Evolutionary conservation across 306 rosid genomes (phyloP).

Genomic region (Oxytropis ochrocephala): DNA sequence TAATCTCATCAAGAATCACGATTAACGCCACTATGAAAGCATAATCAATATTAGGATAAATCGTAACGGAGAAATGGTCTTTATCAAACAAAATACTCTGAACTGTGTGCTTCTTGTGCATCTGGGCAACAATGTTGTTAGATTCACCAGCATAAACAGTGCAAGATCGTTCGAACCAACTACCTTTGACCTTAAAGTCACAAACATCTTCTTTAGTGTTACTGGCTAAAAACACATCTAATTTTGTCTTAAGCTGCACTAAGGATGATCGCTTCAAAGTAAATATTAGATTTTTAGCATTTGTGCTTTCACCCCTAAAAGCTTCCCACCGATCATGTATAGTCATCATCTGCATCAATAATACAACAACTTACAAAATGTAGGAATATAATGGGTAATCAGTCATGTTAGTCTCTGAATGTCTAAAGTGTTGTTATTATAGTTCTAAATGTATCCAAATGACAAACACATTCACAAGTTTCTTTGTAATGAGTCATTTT

Average conservation of each 20-base stretch:
- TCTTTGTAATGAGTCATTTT: no score
- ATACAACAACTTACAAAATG: no score
- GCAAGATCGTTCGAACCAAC: slow-evolving; percentile 43
- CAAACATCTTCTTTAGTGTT: slow-evolving; percentile 35
- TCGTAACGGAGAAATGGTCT: slow-evolving; percentile 17
- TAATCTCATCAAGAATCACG: slow-evolving; percentile 17
- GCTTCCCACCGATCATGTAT: slow-evolving; percentile 46
- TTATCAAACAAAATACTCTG: slow-evolving; percentile 10
- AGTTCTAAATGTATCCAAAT: no score
- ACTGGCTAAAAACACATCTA: slow-evolving; percentile 38
- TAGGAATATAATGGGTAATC: no score
- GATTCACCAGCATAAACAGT: slow-evolving; percentile 43
- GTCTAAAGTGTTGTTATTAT: no score
- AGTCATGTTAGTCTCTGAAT: no score
- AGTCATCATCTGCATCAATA: slow-evolving; percentile 17
- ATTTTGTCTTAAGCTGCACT: slow-evolving; percentile 27
- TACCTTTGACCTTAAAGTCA: slow-evolving; percentile 48
- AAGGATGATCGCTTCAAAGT: slow-evolving; percentile 29
- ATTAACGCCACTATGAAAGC: slow-evolving; percentile 38
- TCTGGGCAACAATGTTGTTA: slow-evolving; percentile 38
- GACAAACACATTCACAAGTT: no score
- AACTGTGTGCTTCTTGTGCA: slow-evolving; percentile 39
- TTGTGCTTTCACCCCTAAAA: slow-evolving; percentile 43
- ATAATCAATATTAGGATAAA: slow-evolving; percentile 34
- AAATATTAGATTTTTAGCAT: slow-evolving; percentile 25